Conservation (phyloP, 2,329 filamentous ascomycete genomes). For the Venturia carpophila region DNA sequence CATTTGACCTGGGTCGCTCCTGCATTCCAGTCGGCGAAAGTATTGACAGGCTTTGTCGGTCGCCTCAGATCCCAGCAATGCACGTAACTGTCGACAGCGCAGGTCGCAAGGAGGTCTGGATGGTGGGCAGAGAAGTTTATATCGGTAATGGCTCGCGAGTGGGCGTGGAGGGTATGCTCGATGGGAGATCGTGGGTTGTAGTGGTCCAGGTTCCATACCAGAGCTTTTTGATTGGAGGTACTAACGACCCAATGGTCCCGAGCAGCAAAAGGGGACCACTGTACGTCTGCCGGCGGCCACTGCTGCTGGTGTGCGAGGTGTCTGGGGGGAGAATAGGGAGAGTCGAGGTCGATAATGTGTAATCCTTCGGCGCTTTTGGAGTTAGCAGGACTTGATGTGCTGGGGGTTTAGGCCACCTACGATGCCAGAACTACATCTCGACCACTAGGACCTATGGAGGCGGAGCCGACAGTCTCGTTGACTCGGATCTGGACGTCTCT, state of each 20-base stretch:
- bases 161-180: conserved; percentile 79
- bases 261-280: conserved; percentile 89
- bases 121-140: conserved; percentile 95
- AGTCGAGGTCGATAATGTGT: conserved; percentile 86
- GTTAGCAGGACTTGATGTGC: conserved; percentile 33
- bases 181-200: conserved; percentile 66
- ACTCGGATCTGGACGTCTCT: conserved; percentile 78
- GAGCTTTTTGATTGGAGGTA: conserved; percentile 86
- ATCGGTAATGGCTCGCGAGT: conserved; percentile 83
- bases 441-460: conserved; percentile 85
- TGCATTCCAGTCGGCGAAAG: conserved; percentile 87
- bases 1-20: conserved; percentile 94
- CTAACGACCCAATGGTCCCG: conserved; percentile 91
- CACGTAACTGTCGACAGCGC: conserved; percentile 86
- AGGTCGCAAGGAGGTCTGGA: conserved; percentile 81
- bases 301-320: conserved; percentile 77
- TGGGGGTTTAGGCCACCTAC: conserved; percentile 39
- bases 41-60: conserved; percentile 64
- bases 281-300: conserved; percentile 94
- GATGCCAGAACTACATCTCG: conserved; percentile 86
- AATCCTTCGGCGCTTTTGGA: conserved; percentile 65
- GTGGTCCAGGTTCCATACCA: conserved; percentile 87
- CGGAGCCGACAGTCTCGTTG: conserved; percentile 71
- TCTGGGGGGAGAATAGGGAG: conserved; percentile 76
- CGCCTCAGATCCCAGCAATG: conserved; percentile 84